Evolutionary conservation across 2,329 filamentous ascomycete species (phyloP), one percentile per base, ranked within the genome.

Genomic region (Alternaria sp.): DNA sequence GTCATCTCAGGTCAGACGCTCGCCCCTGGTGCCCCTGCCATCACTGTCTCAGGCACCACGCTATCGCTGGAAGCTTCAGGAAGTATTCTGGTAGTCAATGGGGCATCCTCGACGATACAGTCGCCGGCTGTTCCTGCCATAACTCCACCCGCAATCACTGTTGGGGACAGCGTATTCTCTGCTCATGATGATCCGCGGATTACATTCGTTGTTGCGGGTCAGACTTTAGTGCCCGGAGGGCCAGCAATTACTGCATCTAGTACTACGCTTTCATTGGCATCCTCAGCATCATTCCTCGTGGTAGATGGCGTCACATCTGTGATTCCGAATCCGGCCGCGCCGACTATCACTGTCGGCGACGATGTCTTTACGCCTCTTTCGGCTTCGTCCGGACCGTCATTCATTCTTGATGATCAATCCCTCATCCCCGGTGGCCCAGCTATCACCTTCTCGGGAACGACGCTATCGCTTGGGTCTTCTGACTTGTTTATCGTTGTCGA

Each of bases 1-100:
- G 56, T 80, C 10, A 67, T 81, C 13, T 69, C 70, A 23, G 79
- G 75, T 9, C 71, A 78, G 44, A 79, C 77, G 2, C 67, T 80
- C 4, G 68, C 67, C 4, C 74, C 78, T 8, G 66, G 62, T 37
- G 77, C 74, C 11, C 72, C 73, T 5, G 59, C 54, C 1, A 70
- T 78, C 14, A 74, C 71, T 4, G 58, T 77, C 1, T 59, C 63
- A 23, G 75, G 76, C 5, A 74, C 66, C 5, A 76, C 72, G 13
- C 51, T 78, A 3, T 75, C 74, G 1, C 68, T 78, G 14, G 61
- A 41, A 9, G 54, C 68, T 17, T 69, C 70, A 7, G 72, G 64
- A 33, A 65, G 66, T 14, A 67, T 70, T 21, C 53, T 74, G 33
- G 66, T 78, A 6, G 53, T 77, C 34, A 73, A 78, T 40, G 75